Evolutionary conservation across 2,329 filamentous ascomycete genomes (phyloP), one percentile per base, ranked within the genome.

Genomic region (Colletotrichum neosansevieriae): DNA sequence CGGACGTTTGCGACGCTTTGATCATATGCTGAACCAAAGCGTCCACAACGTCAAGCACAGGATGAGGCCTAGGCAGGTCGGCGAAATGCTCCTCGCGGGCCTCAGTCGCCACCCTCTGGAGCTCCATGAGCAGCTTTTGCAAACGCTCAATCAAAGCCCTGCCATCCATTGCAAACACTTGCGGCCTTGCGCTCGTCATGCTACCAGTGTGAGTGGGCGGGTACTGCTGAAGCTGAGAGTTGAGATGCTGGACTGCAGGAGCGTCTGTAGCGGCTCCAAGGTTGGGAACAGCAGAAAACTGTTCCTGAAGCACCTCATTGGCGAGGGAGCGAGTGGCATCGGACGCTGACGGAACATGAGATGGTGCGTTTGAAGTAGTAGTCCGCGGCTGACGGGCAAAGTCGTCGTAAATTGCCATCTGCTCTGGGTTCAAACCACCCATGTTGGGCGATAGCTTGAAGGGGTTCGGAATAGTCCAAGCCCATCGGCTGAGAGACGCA

Each of bases 351-450:
- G 87, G 80, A 15, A 82, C 83, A 72, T 91, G 88, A 4, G 84
- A 82, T 2, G 85, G 78, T 76, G 89, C 77, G 79, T 89, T 76
- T 76, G 84, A 76, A 81, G 85, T 73, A 76, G 84, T 77, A 75
- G 86, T 88, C 63, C 94, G 91, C 32, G 93, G 91, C 76, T 97
- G 94, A 63, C 94, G 88, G 10, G 93, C 94, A 78, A 99, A 99
- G 71, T 98, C 94, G 75, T 98, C 94, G 75, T 99, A 99, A 29
- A 99, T 97, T 11, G 93, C 93, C 83, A 98, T 89, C 75, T 99
- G 96, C 74, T 98, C 94, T 24, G 92, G 86, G 75, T 97, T 98
- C 58, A 99, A 82, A 4, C 95, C 95, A 58, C 80, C 79, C 63
- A 84, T 75, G 69, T 78, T 87, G 12, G 93, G 91, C 42, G 92